Percentiles rank a stretch among this genome's conserved stretches.
Evolutionary conservation across 768 basidiomycete genomes (phyloP).

Genomic region (Trametes elegans): DNA sequence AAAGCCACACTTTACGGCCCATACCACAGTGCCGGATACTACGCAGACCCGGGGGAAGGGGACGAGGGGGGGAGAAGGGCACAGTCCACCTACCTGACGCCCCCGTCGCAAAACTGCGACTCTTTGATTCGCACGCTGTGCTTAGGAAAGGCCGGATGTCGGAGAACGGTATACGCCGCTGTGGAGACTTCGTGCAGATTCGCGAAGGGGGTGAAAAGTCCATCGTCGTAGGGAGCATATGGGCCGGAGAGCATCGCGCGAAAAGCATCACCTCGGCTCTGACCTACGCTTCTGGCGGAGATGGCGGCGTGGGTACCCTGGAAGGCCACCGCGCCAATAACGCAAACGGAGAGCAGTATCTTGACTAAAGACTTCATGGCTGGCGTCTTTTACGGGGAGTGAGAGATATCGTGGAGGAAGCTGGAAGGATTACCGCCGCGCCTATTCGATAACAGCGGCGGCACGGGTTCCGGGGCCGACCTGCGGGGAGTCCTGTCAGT

Average conservation of each 20-base stretch:
- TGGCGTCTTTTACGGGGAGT: background rate
- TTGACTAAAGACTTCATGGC: background rate
- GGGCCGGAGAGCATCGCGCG: background rate
- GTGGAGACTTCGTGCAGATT: constrained; percentile 4
- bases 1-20: constrained; percentile 15
- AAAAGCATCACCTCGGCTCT: background rate
- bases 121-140: constrained; percentile 43
- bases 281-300: background rate
- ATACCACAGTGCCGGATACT: constrained; percentile 4
- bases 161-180: constrained; percentile 36
- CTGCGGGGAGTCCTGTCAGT: too few relatives aligned
- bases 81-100: constrained; percentile 32
- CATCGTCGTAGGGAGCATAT: background rate
- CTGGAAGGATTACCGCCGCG: too few relatives aligned
- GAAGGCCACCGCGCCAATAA: background rate
- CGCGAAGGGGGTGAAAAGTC: constrained; percentile 15
- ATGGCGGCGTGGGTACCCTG: background rate
- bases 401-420: background rate
- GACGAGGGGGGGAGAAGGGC: too few relatives aligned
- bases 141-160: constrained; percentile 44
- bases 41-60: background rate
- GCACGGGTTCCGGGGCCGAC: too few relatives aligned
- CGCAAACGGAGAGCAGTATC: background rate
- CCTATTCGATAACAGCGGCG: too few relatives aligned
- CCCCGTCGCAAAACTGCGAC: constrained; percentile 41